Evolutionary conservation across 805 yeast genomes (phyloP), one percentile per base, ranked within the genome.

Genomic region (Blastobotrys parvus): DNA sequence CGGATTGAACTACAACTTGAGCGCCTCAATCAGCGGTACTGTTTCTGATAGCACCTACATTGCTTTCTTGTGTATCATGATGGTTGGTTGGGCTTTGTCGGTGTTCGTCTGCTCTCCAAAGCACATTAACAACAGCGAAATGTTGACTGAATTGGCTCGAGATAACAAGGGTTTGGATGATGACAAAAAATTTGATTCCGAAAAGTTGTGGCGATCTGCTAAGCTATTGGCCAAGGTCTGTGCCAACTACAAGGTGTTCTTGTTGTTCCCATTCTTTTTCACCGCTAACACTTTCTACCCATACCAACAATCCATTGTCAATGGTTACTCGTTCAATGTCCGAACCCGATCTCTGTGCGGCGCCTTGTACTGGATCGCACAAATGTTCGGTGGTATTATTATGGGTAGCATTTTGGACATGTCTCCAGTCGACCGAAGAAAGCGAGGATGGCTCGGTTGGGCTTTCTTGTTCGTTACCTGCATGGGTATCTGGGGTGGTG

Each of bases 261-360:
- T 31, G 8, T 51, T 76, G 57, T 66, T 77, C 64, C 82, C 82
- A 38, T 71, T 76, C 77, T 77, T 77, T 54, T 72, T 74, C 53
- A 69, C 77, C 22, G 75, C 82, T 33, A 78, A 78, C 64, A 75
- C 77, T 72, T 77, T 75, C 62, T 76, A 77, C 65, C 73, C 82
- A 22, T 77, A 77, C 60, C 82, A 78, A 61, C 77, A 74, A 52
- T 75, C 75, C 56, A 74, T 70, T 44, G 68, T 72, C 59, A 77
- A 77, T 54, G 75, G 72, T 27, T 72, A 70, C 19, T 63, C 72
- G 40, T 78, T 78, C 60, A 75, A 72, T 53, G 59, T 77, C 44
- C 67, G 81, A 57, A 74, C 82, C 10, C 68, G 83, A 53, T 72
- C 82, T 3, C 67, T 77, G 53, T 77, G 77, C 62, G 71, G 78